Evolutionary conservation across 306 rosid species (phyloP), one percentile per base, ranked within the genome.

Genomic region (Albizia julibrissin): DNA sequence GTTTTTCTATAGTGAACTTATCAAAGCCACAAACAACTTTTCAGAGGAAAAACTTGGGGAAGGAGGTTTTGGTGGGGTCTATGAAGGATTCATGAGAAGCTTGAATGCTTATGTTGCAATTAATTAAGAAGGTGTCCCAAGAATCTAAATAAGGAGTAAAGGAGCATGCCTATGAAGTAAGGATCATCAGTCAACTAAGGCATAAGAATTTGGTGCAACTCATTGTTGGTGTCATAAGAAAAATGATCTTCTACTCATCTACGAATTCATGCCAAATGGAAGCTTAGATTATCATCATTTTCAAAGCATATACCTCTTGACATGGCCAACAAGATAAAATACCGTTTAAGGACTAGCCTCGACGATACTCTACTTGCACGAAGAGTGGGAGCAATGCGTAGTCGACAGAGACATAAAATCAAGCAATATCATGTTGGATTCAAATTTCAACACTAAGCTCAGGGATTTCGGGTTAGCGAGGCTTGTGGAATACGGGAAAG

Each of bases 121-220:
- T n/a, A 3, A 76, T 87, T 8, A 87, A 85, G 80, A 87, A 73
- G 79, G 75, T 82, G 18, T 82, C 86, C 39, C 49, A 22, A 19
- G 64, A 61, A 26, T 85, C 90, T 31, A 26, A 26, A 46, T 85
- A 82, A 52, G 88, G 88, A 34, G 80, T 75, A 56, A 87, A 77
- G 58, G 90, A 83, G 49, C 85, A 29, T 33, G 34, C 18, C 33
- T 21, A 52, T 11, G 58, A 71, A 37, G 33, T 80, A 43, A 80
- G 40, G 67, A 80, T 71, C 77, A 80, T 80, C 29, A 58, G 83
- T 29, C 52, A 37, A 43, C 18, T 80, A 9, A 56, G 59, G 42
- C 83, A 80, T 39, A 80, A 58, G 75, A 70, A 80, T 71, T n/a
- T 80, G 62, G 83, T 80, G 44, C 26, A n/a, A n/a, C n/a, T n/a